A percentile compares a stretch with the other conserved stretches of the same genome.
Evolutionary conservation across 1,284 basidiomycete genomes (phyloP).

Genomic region (Tetrapyrgos nigripes): DNA sequence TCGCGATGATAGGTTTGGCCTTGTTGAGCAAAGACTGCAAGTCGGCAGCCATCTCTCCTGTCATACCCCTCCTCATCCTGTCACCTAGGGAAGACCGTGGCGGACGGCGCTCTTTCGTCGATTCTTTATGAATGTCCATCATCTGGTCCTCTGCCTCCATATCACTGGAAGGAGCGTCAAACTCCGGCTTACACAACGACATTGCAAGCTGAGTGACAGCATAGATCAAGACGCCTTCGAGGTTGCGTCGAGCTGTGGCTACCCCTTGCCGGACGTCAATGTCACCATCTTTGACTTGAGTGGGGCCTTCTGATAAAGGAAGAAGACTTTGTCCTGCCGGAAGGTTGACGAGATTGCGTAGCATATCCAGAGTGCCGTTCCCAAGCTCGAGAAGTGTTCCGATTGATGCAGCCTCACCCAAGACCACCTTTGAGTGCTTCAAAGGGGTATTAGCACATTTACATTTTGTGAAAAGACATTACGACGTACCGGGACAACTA

Average conservation of each 20-base stretch:
- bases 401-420: conserved; percentile 78
- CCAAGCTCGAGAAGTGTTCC: conserved; percentile 82
- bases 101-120: conserved; percentile 51
- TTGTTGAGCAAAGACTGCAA: conserved; percentile 69
- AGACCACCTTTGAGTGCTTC: conserved; percentile 82
- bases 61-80: conserved; percentile 72
- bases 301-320: conserved; percentile 32
- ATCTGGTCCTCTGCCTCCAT: conserved; percentile 48
- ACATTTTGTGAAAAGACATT: conserved; percentile 9
- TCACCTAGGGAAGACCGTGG: conserved; percentile 60
- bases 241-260: conserved; percentile 58
- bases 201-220: conserved; percentile 78
- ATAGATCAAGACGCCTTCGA: conserved; percentile 80
- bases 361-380: conserved; percentile 73
- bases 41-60: conserved; percentile 80
- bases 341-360: conserved; percentile 64
- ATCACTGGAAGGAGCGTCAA: conserved; percentile 51
- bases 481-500: conserved; percentile 75
- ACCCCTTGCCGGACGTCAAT: conserved; percentile 65
- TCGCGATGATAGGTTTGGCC: conserved; percentile 63
- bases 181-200: conserved; percentile 75
- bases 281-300: conserved; percentile 43
- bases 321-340: conserved; percentile 60
- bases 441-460: conserved; percentile 7
- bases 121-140: conserved; percentile 40